Evolutionary conservation across 2,329 filamentous ascomycete species (phyloP).

Genomic region (Tolypocladium tundrense): DNA sequence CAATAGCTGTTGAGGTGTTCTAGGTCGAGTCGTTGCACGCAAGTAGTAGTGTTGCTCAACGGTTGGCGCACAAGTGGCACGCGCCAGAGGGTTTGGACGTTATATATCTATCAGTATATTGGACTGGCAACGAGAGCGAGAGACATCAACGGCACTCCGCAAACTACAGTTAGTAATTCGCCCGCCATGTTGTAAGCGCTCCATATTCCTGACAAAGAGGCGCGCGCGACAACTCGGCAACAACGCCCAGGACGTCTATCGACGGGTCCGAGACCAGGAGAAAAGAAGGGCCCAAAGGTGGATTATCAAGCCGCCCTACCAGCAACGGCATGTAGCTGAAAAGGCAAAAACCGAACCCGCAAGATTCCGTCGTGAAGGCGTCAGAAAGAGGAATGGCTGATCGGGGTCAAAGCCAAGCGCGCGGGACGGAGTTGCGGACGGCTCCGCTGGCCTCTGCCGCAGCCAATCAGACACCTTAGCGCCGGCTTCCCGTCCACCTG

Average conservation of each 20-base stretch:
- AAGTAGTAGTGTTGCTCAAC: neutral
- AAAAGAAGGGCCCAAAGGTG: neutral
- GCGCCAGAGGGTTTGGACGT: neutral
- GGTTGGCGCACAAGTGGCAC: neutral
- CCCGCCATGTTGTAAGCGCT: neutral
- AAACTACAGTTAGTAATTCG: neutral
- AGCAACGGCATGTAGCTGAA: neutral
- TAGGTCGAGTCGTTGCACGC: neutral
- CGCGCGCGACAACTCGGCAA: neutral
- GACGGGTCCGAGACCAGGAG: too few species aligned
- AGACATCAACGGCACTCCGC: neutral
- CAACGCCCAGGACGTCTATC: neutral
- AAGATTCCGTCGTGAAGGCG: neutral
- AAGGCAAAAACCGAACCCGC: neutral
- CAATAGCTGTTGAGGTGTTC: neutral
- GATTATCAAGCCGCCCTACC: neutral
- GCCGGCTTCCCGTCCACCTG: conserved; percentile 1
- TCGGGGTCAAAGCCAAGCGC: neutral
- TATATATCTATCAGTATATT: neutral
- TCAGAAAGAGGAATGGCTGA: neutral
- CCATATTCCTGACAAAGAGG: neutral
- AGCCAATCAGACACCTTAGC: conserved; percentile 7
- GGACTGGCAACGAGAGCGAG: neutral
- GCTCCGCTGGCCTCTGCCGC: neutral
- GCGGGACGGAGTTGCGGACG: neutral